Percentiles rank a stretch among this genome's conserved stretches.
These are phyloP conservation scores for Petrea volubilis DNA, from an alignment of 257 asterid species.

Conservation along the genomic window DNA sequence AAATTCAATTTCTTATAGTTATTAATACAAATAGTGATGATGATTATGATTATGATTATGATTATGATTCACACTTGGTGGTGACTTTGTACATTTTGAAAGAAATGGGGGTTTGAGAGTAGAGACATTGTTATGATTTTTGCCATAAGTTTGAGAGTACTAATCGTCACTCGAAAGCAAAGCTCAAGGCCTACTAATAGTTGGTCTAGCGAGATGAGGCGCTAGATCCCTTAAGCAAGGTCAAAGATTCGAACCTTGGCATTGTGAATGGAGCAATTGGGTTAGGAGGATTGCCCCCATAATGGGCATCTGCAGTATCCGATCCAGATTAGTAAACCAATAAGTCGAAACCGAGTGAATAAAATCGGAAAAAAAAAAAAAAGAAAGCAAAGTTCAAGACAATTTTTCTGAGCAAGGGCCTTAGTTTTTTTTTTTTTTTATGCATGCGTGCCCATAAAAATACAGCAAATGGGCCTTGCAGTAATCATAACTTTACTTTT, in stretches of 20 bases:
- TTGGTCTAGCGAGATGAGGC: too few species aligned
- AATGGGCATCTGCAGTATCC: too few species aligned
- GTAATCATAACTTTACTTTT: conserved; percentile 20
- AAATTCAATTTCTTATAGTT: too few species aligned
- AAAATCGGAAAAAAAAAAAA: too few species aligned
- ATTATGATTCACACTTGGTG: conserved; percentile 14
- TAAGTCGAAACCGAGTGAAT: too few species aligned
- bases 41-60: neutral
- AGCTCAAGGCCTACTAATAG: too few species aligned
- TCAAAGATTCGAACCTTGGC: too few species aligned
- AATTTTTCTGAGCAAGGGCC: conserved; percentile 4
- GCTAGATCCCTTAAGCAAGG: too few species aligned
- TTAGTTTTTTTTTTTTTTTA: neutral
- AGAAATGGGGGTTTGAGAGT: neutral
- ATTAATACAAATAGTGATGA: neutral
- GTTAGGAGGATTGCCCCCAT: too few species aligned
- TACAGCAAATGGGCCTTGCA: conserved; percentile 16
- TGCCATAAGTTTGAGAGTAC: conserved; percentile 14
- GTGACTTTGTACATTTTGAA: conserved; percentile 5
- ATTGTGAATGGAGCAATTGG: too few species aligned
- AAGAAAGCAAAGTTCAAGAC: too few species aligned
- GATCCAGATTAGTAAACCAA: too few species aligned
- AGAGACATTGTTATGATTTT: conserved; percentile 13
- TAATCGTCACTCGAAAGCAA: conserved; percentile 35
- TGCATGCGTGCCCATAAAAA: neutral